phyloP scores from a whole-genome alignment of 2,329 filamentous ascomycete genomes.

The Mycocentrospora acerina region DNA sequence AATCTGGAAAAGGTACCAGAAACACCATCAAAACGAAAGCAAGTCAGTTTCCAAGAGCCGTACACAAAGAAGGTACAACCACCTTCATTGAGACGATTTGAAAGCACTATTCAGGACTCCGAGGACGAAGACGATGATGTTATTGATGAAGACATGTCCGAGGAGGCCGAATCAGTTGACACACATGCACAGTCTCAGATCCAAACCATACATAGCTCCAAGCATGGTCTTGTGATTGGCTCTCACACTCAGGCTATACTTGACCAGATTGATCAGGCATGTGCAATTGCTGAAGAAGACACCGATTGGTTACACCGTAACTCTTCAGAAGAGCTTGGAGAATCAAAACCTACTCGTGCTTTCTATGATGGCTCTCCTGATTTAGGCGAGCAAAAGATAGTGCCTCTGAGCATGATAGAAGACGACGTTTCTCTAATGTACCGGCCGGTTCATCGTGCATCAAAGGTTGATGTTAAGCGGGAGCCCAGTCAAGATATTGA shows the following conservation, averaged over 20 bases:
- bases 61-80: conserved; percentile 12
- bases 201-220: not conserved
- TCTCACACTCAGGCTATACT: conserved; percentile 30
- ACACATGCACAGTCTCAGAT: conserved; percentile 6
- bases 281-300: conserved; percentile 14
- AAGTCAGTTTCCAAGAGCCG: conserved; percentile 28
- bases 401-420: not conserved
- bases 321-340: conserved; percentile 11
- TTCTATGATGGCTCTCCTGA: conserved; percentile 18
- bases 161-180: conserved; percentile 2
- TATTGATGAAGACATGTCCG: conserved; percentile 17
- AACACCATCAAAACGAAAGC: conserved; percentile 34
- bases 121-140: conserved; percentile 35
- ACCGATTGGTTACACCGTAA: not conserved
- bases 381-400: conserved; percentile 14
- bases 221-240: conserved; percentile 13
- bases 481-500: conserved; percentile 5
- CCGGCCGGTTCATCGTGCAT: conserved; percentile 3
- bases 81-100: conserved; percentile 24
- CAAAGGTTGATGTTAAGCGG: conserved; percentile 3
- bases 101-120: conserved; percentile 34
- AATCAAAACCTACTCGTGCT: not conserved
- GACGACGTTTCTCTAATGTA: conserved; percentile 6
- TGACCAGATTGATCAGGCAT: conserved; percentile 27
- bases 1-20: conserved; percentile 14